These are phyloP conservation scores for Arabis hirsuta DNA, from an alignment of 345 rosid species.

Conservation along the genomic window DNA sequence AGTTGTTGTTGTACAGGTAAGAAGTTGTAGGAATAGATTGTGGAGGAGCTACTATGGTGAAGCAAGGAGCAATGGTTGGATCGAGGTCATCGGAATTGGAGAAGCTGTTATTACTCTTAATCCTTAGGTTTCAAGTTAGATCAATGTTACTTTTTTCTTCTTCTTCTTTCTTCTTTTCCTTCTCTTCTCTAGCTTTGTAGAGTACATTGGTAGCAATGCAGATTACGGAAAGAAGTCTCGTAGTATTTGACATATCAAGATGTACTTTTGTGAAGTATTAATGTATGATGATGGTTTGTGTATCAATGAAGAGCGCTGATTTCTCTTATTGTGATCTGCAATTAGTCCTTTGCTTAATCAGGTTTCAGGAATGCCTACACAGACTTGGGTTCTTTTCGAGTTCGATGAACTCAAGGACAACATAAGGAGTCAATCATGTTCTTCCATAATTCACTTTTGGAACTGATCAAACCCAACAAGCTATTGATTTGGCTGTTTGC, in stretches of 20 bases:
- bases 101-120: constrained; percentile 42
- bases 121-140: constrained; percentile 40
- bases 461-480: constrained; percentile 36
- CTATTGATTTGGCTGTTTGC: constrained; percentile 45
- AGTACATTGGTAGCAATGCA: constrained; percentile 39
- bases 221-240: constrained; percentile 29
- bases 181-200: constrained; percentile 33
- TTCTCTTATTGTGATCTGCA: constrained; percentile 19
- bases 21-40: constrained; percentile 38
- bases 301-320: constrained; percentile 14
- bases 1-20: constrained; percentile 30
- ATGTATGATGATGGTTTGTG: constrained; percentile 46
- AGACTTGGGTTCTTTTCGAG: neutral
- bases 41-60: constrained; percentile 37
- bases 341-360: constrained; percentile 25
- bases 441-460: constrained; percentile 36
- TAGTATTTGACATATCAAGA: constrained; percentile 40
- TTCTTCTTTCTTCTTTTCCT: constrained; percentile 1
- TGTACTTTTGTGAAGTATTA: constrained; percentile 47
- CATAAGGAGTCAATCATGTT: constrained; percentile 17
- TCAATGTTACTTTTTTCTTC: constrained; percentile 1
- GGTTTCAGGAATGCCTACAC: constrained; percentile 10
- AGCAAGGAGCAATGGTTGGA: constrained; percentile 35
- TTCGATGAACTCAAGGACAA: constrained; percentile 3
- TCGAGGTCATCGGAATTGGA: constrained; percentile 32